phyloP scores from a whole-genome alignment of 2,329 filamentous ascomycete species.

The Calonectria pseudoreteaudii region DNA sequence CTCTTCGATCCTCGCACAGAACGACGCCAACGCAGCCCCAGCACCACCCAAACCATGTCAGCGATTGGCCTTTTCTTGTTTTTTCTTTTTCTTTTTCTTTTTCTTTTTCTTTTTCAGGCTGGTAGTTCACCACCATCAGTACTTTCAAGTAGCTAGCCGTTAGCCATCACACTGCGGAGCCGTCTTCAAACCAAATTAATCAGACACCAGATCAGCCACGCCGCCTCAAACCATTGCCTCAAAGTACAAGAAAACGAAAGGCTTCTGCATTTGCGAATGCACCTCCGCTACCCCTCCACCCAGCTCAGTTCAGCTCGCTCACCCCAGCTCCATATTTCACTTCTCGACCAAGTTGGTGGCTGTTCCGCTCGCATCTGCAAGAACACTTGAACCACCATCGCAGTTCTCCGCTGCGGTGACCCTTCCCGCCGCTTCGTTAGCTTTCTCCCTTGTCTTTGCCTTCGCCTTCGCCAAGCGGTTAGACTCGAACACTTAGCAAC shows the following conservation, averaged over 20 bases:
- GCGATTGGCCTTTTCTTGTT: background rate
- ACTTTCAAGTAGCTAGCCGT: background rate
- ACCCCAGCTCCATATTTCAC: background rate
- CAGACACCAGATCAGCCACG: constrained; percentile 31
- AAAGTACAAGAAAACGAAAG: background rate
- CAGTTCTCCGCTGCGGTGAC: background rate
- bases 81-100: constrained; percentile 4
- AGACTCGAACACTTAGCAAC: background rate
- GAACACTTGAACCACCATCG: background rate
- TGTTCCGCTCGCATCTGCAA: background rate
- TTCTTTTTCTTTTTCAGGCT: background rate
- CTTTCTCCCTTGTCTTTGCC: constrained; percentile 9
- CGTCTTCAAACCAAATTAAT: constrained; percentile 20
- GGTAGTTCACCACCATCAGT: background rate
- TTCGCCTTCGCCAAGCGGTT: background rate
- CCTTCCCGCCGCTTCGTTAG: background rate
- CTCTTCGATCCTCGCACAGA: background rate
- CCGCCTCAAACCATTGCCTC: background rate
- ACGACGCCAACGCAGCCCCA: background rate
- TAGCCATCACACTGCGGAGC: constrained; percentile 2
- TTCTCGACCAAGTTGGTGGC: background rate
- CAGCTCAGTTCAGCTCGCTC: background rate
- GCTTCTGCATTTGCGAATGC: background rate
- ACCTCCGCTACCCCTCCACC: background rate
- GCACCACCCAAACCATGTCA: constrained; percentile 9